phyloP scores from a whole-genome alignment of 2,329 filamentous ascomycete genomes.

The Claviceps quebecensis region DNA sequence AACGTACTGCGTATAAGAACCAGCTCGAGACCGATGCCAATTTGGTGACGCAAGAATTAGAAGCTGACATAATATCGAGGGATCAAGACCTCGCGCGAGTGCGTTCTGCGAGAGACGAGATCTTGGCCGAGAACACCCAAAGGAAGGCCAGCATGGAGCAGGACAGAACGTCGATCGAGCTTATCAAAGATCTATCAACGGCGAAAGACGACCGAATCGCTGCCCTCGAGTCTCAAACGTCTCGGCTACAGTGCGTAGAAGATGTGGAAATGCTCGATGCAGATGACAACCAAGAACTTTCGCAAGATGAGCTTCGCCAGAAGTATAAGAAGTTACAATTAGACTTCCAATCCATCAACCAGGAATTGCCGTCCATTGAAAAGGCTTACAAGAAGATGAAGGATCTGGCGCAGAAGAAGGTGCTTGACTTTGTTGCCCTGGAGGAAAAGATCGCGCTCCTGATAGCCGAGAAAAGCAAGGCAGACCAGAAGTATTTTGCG shows the following conservation, averaged over 20 bases:
- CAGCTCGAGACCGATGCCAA: constrained; percentile 74
- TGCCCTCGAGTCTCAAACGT: constrained; percentile 69
- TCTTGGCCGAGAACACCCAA: constrained; percentile 67
- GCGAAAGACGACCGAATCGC: constrained; percentile 70
- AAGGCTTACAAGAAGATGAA: constrained; percentile 84
- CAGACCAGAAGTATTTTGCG: constrained; percentile 95
- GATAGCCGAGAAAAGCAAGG: constrained; percentile 82
- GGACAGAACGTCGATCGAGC: constrained; percentile 52
- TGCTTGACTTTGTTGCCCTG: constrained; percentile 57
- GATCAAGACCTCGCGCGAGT: constrained; percentile 81
- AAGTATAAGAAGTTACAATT: constrained; percentile 64
- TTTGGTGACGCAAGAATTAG: constrained; percentile 57
- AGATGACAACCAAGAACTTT: constrained; percentile 40
- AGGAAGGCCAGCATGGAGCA: constrained; percentile 69
- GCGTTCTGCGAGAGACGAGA: constrained; percentile 69
- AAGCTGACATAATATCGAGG: constrained; percentile 64
- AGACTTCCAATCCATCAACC: constrained; percentile 72
- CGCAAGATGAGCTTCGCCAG: constrained; percentile 55
- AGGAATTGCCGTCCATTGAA: constrained; percentile 79
- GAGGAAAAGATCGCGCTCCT: constrained; percentile 68
- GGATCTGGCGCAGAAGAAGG: constrained; percentile 71
- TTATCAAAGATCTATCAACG: constrained; percentile 65
- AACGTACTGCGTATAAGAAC: constrained; percentile 67
- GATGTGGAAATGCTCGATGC: constrained; percentile 31
- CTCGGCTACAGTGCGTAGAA: constrained; percentile 45